Conservation (phyloP, 768 basidiomycete species). For the Phanerodontia chrysosporium region DNA sequence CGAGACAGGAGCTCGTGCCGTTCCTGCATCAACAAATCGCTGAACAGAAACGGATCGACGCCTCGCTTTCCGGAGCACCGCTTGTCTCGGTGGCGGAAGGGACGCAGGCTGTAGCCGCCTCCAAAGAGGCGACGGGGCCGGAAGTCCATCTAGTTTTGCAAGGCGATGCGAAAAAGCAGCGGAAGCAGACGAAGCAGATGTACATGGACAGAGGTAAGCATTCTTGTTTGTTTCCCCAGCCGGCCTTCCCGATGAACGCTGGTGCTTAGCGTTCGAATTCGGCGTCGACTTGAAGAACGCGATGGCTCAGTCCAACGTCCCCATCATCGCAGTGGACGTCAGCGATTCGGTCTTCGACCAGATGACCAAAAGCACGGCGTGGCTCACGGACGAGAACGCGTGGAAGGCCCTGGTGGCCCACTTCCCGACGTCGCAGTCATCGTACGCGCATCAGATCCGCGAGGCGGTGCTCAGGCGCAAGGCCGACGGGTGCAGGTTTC, state of each 20-base stretch:
- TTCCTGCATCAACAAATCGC: conserved; percentile 76
- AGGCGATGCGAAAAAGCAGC: conserved; percentile 66
- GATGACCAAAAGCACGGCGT: conserved; percentile 51
- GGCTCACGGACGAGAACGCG: conserved; percentile 73
- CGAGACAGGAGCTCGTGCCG: conserved; percentile 65
- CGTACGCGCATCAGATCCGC: conserved; percentile 64
- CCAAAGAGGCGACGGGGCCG: conserved; percentile 29
- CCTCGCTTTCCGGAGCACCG: conserved; percentile 55
- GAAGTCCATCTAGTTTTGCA: conserved; percentile 67
- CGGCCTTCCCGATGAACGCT: neutral
- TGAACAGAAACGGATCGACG: conserved; percentile 75
- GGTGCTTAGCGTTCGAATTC: conserved; percentile 58
- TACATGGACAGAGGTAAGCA: conserved; percentile 61
- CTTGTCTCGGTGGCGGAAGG: conserved; percentile 33
- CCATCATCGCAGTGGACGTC: conserved; percentile 72
- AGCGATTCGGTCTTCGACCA: conserved; percentile 54
- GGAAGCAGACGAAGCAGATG: conserved; percentile 67
- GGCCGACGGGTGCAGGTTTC: conserved; percentile 56
- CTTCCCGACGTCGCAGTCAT: conserved; percentile 54
- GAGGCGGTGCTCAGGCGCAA: conserved; percentile 62
- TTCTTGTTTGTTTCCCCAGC: neutral
- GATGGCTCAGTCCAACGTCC: conserved; percentile 50
- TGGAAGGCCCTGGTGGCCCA: conserved; percentile 57
- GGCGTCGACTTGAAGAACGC: conserved; percentile 53
- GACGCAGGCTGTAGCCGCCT: conserved; percentile 27